Evolutionary conservation across 768 basidiomycete genomes (phyloP).

Genomic region (Amanita phalloides): DNA sequence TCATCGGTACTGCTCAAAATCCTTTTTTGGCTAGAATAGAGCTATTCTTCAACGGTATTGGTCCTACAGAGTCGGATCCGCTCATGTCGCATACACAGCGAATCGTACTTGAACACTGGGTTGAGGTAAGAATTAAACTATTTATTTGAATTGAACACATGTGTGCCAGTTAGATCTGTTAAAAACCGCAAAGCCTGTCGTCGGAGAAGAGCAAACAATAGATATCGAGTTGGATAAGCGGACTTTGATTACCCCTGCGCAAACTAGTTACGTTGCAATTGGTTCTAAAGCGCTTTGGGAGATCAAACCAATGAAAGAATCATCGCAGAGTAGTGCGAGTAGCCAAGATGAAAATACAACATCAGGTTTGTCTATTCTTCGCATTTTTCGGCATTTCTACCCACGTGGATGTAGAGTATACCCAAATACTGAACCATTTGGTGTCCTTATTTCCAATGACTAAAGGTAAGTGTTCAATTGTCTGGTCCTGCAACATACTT

Average conservation of each 20-base stretch:
- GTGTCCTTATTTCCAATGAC: slow-evolving; percentile 32
- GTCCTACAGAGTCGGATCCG: slow-evolving; percentile 3
- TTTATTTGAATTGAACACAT: background rate
- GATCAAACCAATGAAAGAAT: background rate
- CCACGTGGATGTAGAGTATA: background rate
- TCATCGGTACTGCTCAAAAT: slow-evolving; percentile 28
- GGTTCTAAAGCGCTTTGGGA: slow-evolving; percentile 30
- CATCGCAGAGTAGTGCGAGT: background rate
- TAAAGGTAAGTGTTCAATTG: background rate
- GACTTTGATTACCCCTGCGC: slow-evolving; percentile 27
- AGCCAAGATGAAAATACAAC: background rate
- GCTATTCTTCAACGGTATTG: slow-evolving; percentile 30
- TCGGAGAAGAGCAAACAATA: slow-evolving; percentile 41
- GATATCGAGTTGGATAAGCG: slow-evolving; percentile 41
- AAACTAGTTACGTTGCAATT: slow-evolving; percentile 20
- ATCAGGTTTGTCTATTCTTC: background rate
- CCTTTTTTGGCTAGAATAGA: slow-evolving; percentile 39
- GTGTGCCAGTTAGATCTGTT: slow-evolving; percentile 29
- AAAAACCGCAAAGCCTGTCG: slow-evolving; percentile 18
- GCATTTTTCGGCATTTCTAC: background rate
- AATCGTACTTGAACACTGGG: slow-evolving; percentile 41
- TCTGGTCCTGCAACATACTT: background rate
- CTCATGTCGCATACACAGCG: slow-evolving; percentile 19
- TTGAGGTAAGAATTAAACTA: slow-evolving; percentile 25
- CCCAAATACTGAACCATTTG: slow-evolving; percentile 12